Evolutionary conservation across 352 stramenopile species (phyloP).

Genomic region (Phytopythium chamaehyphon): DNA sequence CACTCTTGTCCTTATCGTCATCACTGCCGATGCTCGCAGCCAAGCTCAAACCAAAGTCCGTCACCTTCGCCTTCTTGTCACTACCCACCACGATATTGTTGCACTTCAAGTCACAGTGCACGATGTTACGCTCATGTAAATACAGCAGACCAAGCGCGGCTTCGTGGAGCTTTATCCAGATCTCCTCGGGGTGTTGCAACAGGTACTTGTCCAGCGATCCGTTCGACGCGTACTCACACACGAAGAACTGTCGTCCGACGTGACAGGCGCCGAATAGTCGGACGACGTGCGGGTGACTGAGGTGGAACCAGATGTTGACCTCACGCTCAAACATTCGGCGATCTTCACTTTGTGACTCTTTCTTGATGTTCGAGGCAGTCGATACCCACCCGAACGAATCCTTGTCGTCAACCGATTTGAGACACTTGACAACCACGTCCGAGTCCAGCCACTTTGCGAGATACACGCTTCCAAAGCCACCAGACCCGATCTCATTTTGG

Average conservation of each 20-base stretch:
- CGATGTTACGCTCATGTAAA: not conserved
- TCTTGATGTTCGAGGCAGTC: too few relatives aligned
- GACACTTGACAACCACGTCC: not conserved
- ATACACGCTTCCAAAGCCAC: not conserved
- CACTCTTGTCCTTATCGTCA: not conserved
- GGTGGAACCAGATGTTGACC: conserved; percentile 23
- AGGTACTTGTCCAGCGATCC: not conserved
- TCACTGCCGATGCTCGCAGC: not conserved
- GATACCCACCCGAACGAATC: too few relatives aligned
- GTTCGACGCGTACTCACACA: not conserved
- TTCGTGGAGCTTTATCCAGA: not conserved
- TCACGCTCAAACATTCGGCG: conserved; percentile 16
- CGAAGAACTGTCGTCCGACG: conserved; percentile 1
- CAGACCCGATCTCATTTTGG: too few relatives aligned
- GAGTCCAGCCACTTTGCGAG: not conserved
- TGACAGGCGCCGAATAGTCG: conserved; percentile 22
- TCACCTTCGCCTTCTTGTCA: not conserved
- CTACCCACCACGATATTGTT: not conserved
- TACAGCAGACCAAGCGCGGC: not conserved
- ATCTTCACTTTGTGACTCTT: conserved; percentile 5
- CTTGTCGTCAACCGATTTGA: too few relatives aligned
- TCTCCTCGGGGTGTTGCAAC: not conserved
- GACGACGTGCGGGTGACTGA: conserved; percentile 29
- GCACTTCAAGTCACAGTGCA: not conserved
- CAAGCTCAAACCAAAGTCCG: not conserved